Conservation (phyloP, 345 rosid species). For the Salix dunnii region DNA sequence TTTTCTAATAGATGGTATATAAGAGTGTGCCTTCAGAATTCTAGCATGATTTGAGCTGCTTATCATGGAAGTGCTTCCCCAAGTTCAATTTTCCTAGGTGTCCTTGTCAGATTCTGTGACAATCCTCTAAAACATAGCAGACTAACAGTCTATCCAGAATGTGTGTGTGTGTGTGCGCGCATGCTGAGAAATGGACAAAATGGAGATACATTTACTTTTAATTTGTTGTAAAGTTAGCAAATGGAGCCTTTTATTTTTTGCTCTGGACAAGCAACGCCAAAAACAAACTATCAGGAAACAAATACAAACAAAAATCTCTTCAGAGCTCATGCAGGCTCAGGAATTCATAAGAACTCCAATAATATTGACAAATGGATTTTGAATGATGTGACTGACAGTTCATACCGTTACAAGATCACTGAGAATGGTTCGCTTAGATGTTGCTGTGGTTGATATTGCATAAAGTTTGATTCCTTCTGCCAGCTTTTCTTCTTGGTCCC, state of each 20-base stretch:
- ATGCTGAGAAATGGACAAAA: too few species aligned
- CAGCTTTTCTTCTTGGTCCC: slow-evolving; percentile 88
- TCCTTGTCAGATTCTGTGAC: not conserved
- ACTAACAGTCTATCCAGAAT: too few species aligned
- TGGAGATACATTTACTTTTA: too few species aligned
- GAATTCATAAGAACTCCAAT: too few species aligned
- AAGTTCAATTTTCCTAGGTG: not conserved
- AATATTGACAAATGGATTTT: not conserved
- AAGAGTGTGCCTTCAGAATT: not conserved
- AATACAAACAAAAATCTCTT: too few species aligned
- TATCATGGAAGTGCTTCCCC: not conserved
- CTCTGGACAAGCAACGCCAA: too few species aligned
- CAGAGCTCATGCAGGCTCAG: too few species aligned
- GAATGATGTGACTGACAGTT: not conserved
- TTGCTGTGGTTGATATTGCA: slow-evolving; percentile 71
- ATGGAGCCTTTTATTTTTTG: too few species aligned
- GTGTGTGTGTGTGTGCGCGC: too few species aligned
- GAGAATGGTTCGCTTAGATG: slow-evolving; percentile 75
- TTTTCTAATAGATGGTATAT: not conserved
- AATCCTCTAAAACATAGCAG: not conserved
- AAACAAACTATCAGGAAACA: too few species aligned
- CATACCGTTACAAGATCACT: slow-evolving; percentile 89
- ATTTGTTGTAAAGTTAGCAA: too few species aligned
- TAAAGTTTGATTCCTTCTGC: slow-evolving; percentile 92
- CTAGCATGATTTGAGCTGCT: not conserved